phyloP scores from a whole-genome alignment of 2,329 filamentous ascomycete species.

The Cladosporium sp. region DNA sequence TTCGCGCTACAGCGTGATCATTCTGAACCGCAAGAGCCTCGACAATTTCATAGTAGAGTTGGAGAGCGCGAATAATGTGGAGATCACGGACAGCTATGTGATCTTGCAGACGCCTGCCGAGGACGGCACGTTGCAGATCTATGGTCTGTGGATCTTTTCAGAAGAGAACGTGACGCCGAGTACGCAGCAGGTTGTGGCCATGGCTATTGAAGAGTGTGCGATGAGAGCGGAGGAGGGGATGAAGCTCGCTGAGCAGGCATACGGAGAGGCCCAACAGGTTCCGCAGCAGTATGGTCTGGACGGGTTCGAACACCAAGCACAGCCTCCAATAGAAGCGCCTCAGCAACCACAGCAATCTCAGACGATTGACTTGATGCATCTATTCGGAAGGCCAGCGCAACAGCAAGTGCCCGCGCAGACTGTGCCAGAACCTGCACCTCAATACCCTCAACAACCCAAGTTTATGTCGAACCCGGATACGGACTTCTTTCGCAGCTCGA shows the following conservation, averaged over 20 bases:
- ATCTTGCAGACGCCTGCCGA: conserved; percentile 48
- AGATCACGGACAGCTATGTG: conserved; percentile 51
- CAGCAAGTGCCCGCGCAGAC: conserved; percentile 10
- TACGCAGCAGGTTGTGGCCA: conserved; percentile 44
- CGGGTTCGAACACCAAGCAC: conserved; percentile 16
- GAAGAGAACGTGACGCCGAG: conserved; percentile 46
- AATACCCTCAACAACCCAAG: conserved; percentile 10
- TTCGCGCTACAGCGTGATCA: conserved; percentile 40
- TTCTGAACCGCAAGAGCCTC: conserved; percentile 43
- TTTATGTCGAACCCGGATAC: conserved; percentile 20
- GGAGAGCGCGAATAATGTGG: conserved; percentile 37
- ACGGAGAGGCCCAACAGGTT: conserved; percentile 34
- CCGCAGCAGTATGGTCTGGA: conserved; percentile 32
- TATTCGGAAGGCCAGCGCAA: conserved; percentile 17
- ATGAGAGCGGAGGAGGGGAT: conserved; percentile 21
- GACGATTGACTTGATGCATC: conserved; percentile 20
- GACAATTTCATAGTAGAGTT: conserved; percentile 44
- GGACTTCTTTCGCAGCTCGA: conserved; percentile 21
- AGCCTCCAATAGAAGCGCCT: conserved; percentile 12
- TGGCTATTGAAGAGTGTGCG: conserved; percentile 51
- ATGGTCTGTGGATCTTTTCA: conserved; percentile 60
- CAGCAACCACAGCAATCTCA: conserved; percentile 12
- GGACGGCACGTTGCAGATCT: conserved; percentile 37
- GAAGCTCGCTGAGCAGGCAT: conserved; percentile 45
- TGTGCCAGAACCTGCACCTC: conserved; percentile 1